Percentiles rank a stretch among this genome's conserved stretches.
Evolutionary conservation across 345 rosid species (phyloP).

Genomic region (Erucastrum elatum): DNA sequence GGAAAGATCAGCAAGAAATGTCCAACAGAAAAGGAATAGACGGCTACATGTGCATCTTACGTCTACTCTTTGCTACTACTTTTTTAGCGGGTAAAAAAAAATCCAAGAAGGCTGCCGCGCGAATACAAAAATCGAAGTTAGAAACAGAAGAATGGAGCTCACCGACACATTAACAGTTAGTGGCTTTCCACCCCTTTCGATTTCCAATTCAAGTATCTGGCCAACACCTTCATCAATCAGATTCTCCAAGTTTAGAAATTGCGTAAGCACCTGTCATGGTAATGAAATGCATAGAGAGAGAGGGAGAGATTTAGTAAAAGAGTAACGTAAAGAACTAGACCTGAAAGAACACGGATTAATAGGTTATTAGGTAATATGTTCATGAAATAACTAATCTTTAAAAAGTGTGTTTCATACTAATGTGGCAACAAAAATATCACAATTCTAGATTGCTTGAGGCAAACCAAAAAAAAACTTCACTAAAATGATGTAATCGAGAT

Average conservation of each 20-base stretch:
- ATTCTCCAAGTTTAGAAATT: constrained; percentile 76
- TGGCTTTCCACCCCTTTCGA: constrained; percentile 90
- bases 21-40: constrained; percentile 13
- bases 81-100: not conserved
- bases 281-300: constrained; percentile 17
- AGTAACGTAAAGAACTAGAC: not conserved
- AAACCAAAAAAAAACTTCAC: not conserved
- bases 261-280: constrained; percentile 74
- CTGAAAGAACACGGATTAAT: constrained; percentile 6
- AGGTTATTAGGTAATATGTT: constrained; percentile 13
- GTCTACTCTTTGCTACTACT: not conserved
- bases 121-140: constrained; percentile 2
- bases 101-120: not conserved
- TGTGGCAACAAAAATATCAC: constrained; percentile 9
- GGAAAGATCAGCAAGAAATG: not conserved
- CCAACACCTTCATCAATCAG: constrained; percentile 80
- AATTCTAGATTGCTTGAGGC: not conserved
- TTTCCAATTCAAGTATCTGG: constrained; percentile 58
- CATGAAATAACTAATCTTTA: constrained; percentile 17
- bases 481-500: constrained; percentile 8
- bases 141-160: constrained; percentile 41
- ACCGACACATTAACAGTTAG: constrained; percentile 64
- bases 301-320: constrained; percentile 17
- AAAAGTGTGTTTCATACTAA: not conserved
- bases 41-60: constrained; percentile 12